phyloP scores from a whole-genome alignment of 805 yeast species.

The Saccharomyces kudriavzevii region DNA sequence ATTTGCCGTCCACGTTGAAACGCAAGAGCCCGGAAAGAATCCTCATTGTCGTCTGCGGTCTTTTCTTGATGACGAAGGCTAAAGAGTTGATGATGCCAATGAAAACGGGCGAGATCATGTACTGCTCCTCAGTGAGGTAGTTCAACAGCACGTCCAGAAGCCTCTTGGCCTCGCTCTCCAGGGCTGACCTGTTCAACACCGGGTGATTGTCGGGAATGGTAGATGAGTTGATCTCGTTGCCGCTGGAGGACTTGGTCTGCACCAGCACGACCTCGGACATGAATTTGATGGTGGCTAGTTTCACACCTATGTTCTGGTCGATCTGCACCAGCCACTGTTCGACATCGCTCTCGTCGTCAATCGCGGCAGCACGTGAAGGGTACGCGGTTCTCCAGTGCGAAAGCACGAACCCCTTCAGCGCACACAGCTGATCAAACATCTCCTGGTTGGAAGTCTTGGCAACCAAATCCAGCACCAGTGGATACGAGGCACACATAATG shows the following conservation, averaged over 20 bases:
- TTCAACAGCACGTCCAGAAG: slow-evolving; percentile 58
- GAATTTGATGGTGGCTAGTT: slow-evolving; percentile 66
- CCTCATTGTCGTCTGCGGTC: slow-evolving; percentile 51
- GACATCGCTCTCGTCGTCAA: not conserved
- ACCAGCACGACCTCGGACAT: slow-evolving; percentile 50
- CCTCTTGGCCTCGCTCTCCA: slow-evolving; percentile 67
- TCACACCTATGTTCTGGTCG: slow-evolving; percentile 47
- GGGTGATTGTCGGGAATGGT: slow-evolving; percentile 54
- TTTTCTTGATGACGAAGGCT: slow-evolving; percentile 52
- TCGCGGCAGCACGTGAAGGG: slow-evolving; percentile 37
- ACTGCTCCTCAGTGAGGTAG: slow-evolving; percentile 46
- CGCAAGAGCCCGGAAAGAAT: slow-evolving; percentile 52
- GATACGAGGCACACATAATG: slow-evolving; percentile 38
- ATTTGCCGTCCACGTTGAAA: slow-evolving; percentile 53
- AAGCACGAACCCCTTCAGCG: slow-evolving; percentile 53
- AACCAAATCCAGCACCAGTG: slow-evolving; percentile 38
- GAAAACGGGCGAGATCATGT: slow-evolving; percentile 48
- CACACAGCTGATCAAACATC: slow-evolving; percentile 49
- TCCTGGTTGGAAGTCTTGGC: slow-evolving; percentile 34
- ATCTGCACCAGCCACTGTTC: slow-evolving; percentile 24
- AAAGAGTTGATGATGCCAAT: slow-evolving; percentile 63
- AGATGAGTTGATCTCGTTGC: slow-evolving; percentile 34
- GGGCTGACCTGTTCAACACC: slow-evolving; percentile 42
- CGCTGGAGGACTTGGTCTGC: slow-evolving; percentile 37
- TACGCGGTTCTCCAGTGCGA: slow-evolving; percentile 50